These are phyloP conservation scores for Rusavskia elegans DNA, from an alignment of 495 filamentous ascomycete species.

Conservation along the genomic window DNA sequence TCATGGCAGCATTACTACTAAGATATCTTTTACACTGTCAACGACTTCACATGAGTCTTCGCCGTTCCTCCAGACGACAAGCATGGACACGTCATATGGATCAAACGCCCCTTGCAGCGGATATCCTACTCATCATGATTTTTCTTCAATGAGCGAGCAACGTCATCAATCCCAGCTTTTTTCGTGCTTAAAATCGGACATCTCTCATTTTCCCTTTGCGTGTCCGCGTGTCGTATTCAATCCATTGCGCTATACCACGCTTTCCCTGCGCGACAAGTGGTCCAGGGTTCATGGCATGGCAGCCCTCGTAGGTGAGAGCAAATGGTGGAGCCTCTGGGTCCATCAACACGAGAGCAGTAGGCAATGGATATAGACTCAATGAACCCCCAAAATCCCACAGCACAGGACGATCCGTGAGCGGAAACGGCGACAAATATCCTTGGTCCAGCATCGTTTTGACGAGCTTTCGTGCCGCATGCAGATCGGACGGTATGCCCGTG, in stretches of 20 bases:
- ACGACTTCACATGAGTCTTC: too few relatives aligned
- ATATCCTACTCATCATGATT: too few relatives aligned
- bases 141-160: not conserved
- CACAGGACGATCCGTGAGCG: constrained; percentile 54
- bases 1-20: too few relatives aligned
- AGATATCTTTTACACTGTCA: too few relatives aligned
- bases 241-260: constrained; percentile 55
- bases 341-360: constrained; percentile 63
- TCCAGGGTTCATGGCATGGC: constrained; percentile 91
- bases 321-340: constrained; percentile 71
- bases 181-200: constrained; percentile 17
- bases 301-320: constrained; percentile 80
- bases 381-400: constrained; percentile 72
- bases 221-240: constrained; percentile 62
- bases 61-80: too few relatives aligned
- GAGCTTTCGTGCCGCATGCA: constrained; percentile 55
- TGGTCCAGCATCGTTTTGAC: constrained; percentile 92
- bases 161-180: not conserved
- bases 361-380: constrained; percentile 73
- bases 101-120: too few relatives aligned
- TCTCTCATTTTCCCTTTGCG: constrained; percentile 38
- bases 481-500: constrained; percentile 28
- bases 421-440: constrained; percentile 74
- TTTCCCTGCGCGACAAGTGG: constrained; percentile 47
- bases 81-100: too few relatives aligned